Evolutionary conservation across 768 basidiomycete species (phyloP).

Genomic region (Podaxis rugospora): DNA sequence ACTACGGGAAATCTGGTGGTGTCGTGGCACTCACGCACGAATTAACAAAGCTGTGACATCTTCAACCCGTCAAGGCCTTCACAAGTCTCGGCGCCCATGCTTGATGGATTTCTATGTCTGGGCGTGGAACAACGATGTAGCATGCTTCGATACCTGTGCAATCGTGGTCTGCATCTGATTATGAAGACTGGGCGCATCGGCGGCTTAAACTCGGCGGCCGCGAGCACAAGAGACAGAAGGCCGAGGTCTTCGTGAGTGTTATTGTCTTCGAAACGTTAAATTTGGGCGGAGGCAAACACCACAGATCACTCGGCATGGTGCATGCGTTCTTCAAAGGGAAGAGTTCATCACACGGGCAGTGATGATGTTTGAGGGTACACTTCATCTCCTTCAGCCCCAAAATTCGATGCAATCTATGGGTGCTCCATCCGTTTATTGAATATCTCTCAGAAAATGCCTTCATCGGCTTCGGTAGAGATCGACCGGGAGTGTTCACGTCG

Average conservation of each 20-base stretch:
- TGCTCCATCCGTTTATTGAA: constrained; percentile 65
- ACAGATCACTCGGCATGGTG: constrained; percentile 80
- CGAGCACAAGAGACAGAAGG: constrained; percentile 59
- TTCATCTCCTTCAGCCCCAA: constrained; percentile 79
- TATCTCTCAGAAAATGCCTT: constrained; percentile 75
- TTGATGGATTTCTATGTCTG: background rate
- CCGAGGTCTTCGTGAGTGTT: constrained; percentile 66
- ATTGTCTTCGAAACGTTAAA: background rate
- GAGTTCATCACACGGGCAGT: constrained; percentile 80
- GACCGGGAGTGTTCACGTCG: constrained; percentile 79
- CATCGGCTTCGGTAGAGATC: constrained; percentile 73
- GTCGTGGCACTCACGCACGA: background rate
- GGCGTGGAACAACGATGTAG: background rate
- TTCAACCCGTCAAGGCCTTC: background rate
- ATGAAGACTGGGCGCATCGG: constrained; percentile 15
- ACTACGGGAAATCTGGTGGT: no score
- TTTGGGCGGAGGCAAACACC: constrained; percentile 1
- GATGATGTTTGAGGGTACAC: constrained; percentile 88
- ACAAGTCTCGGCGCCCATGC: background rate
- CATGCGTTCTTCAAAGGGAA: constrained; percentile 75
- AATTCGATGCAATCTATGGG: constrained; percentile 71
- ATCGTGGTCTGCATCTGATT: constrained; percentile 2
- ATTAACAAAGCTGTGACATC: background rate
- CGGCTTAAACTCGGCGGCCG: constrained; percentile 23
- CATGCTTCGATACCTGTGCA: background rate